Base-by-base conservation (phyloP, 2,329 filamentous ascomycete genomes). In the Colletotrichum liriopes region DNA sequence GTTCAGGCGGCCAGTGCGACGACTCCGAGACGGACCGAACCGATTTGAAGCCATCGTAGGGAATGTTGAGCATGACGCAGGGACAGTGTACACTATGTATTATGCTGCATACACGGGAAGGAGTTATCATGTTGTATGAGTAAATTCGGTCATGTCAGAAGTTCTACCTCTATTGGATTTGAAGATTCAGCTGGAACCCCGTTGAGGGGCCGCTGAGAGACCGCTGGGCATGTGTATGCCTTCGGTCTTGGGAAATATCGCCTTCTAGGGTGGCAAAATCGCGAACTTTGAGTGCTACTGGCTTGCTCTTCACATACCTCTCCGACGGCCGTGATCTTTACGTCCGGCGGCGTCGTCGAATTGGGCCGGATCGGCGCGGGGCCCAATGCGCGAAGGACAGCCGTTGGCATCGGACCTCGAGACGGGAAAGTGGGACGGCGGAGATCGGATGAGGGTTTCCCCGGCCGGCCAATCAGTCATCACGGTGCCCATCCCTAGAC, bases 71-170 rank as follows among this genome's bases (percentile, higher is more conserved):
- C 26, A 35, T 18, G 32, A 64, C 29, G 41, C 20, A 9, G 12
- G 29, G 37, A 60, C 32, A n/a, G 37, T 72, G 70, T 70, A 72
- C 29, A 72, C 23, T 60, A 43, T 72, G 54, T 65, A 70, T 56
- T 18, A 61, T 39, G n/a, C 23, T 49, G 59, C 54, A 69, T 54
- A 18, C 43, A n/a, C 20, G 59, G 51, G 32, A 55, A 41, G 65
- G 70, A 65, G 52, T 35, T 47, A 37, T 60, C 5, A 69, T 65
- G 52, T 43, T 60, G 39, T 61, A 65, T 29, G 66, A 70, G 39
- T 70, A 65, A 41, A 55, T 11, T 37, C 23, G 58, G 41, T 45
- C 32, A 49, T 18, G 54, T 12, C 39, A 16, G 45, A 41, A 60
- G 32, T 11, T 54, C 26, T 11, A 20, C 37, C 37, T 45, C 23